Base-by-base conservation (phyloP, 768 basidiomycete species). In the Asterophora lycoperdoides region DNA sequence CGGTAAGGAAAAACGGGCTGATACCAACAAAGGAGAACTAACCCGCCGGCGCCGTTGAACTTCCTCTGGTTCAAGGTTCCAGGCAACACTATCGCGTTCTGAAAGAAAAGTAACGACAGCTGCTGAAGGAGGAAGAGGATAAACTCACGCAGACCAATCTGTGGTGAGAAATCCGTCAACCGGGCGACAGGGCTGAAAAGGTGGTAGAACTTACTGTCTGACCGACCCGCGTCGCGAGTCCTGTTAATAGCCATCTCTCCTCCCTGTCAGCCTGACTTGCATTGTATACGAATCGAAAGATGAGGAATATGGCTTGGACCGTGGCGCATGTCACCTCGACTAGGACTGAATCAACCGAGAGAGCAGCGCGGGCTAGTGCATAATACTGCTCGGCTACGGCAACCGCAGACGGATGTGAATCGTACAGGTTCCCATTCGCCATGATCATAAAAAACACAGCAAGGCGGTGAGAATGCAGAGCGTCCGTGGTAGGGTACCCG, bases 91-190 rank as follows among this genome's bases (percentile, higher is more conserved):
- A 55, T 80, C 79, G 29, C 79, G 73, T 55, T 79, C 79, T 79
- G 53, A 46, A 19, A 14, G 11, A 52, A 20, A 29, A 44, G 11
- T 43, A 39, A 19, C 23, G 33, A 29, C 40, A 17, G 33, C 37
- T 20, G 20, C 34, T 13, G 20, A 37, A 35, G 29, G 26, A 8
- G 11, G 41, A 17, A 41, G 36, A 30, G n/a, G 38, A 15, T 23
- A n/a, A 19, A 64, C 76, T 66, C 60, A 79, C 78, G 76, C 46
- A 79, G 65, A 26, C 77, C 78, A 62, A 79, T 69, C 77, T 78
- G 18, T 18, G 20, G 23, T 17, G 15, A 30, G 18, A 46, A 17
- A 4, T 28, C 29, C 18, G 32, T 23, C 23, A 33, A 32, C 17
- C 29, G 44, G 20, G 41, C 32, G 48, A 39, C 29, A 48, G 47